Evolutionary conservation across 2,329 filamentous ascomycete species (phyloP), one percentile per base, ranked within the genome.

Genomic region (Basipetospora chlamydospora): DNA sequence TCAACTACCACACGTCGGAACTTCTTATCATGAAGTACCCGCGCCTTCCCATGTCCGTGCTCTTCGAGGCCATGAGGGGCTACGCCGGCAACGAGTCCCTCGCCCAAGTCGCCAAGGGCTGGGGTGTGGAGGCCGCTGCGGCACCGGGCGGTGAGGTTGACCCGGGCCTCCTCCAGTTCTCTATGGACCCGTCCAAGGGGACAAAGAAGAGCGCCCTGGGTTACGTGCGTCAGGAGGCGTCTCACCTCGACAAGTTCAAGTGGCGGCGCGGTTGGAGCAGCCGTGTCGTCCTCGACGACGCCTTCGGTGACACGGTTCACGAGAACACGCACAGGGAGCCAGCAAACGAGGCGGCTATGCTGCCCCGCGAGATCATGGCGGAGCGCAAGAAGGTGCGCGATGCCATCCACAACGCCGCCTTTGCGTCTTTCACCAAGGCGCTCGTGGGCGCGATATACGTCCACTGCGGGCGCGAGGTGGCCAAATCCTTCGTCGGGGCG

Each of bases 71-170:
- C 22, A 78, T 93, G 64, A 78, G 80, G 49, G 86, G 83, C 32
- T 96, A 85, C 54, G 70, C 78, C 32, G 90, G 90, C 4, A 70
- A 74, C 5, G 73, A 76, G 45, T 77, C 87, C 1, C 67, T 96
- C 32, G 64, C 77, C 35, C 66, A 76, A 15, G 70, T 96, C 45
- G 75, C 82, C 12, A 65, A 70, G 43, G 81, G 90, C 60, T 98
- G 90, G 90, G 90, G 90, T 59, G 76, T 96, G 12, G 88, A 96
- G 55, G 61, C 67, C 29, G 88, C 84, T n/a, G 83, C 81, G 9
- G 79, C 76, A 15, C 90, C 90, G 1, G 90, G 88, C 35, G 74
- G 74, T 41, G 88, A 96, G 60, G 87, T 96, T 39, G 90, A 98
- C 54, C 79, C 87, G 0, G 90, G 88, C 5, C 65, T 93, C 37